Evolutionary conservation across 495 filamentous ascomycete species (phyloP).

Genomic region (Cercophora newfieldiana): DNA sequence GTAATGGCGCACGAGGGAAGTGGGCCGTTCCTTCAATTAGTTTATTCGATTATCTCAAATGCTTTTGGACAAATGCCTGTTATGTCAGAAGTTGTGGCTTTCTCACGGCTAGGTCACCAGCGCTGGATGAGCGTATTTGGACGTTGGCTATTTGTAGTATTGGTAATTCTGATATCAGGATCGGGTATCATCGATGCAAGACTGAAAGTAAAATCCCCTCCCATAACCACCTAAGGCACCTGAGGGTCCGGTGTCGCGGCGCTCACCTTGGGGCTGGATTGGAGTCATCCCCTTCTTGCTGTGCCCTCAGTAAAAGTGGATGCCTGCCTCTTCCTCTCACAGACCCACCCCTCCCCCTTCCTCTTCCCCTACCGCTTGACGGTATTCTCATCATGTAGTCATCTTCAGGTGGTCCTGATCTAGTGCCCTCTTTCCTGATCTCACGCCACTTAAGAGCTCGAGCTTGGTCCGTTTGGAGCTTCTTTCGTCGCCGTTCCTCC

Average conservation of each 20-base stretch:
- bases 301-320: neutral
- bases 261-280: neutral
- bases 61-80: too few species aligned
- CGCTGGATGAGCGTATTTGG: neutral
- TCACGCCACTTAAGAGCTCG: slow-evolving; percentile 30
- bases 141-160: neutral
- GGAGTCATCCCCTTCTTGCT: neutral
- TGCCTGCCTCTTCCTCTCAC: slow-evolving; percentile 15
- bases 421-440: slow-evolving; percentile 22
- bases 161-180: neutral
- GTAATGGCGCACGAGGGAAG: neutral
- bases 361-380: slow-evolving; percentile 17
- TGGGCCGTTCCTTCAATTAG: neutral
- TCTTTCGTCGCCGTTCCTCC: slow-evolving; percentile 31
- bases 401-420: slow-evolving; percentile 14
- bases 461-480: slow-evolving; percentile 26
- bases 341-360: slow-evolving; percentile 9
- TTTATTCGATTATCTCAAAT: too few species aligned
- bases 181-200: neutral
- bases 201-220: neutral
- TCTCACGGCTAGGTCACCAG: too few species aligned
- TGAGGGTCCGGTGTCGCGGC: neutral
- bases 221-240: neutral
- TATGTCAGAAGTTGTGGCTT: too few species aligned
- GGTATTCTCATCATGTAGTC: slow-evolving; percentile 20